A percentile compares a stretch with the other conserved stretches of the same genome.
These are phyloP conservation scores for Chrysoporthe puriensis DNA, from an alignment of 2,329 filamentous ascomycete species.

Conservation along the genomic window DNA sequence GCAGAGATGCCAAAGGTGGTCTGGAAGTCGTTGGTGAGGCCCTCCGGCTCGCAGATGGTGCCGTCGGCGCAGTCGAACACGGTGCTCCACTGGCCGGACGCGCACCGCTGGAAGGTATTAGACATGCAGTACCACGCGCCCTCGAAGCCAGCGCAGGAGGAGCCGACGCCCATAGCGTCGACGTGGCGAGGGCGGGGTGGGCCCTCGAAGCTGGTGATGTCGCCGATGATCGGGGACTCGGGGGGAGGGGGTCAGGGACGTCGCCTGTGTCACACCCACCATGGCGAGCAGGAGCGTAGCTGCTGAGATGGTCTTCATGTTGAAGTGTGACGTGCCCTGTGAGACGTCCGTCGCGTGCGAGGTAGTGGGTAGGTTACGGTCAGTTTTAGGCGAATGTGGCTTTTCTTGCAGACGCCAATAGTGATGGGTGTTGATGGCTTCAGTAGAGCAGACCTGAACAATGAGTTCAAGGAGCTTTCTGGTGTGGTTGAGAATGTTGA, in stretches of 20 bases:
- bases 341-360: not conserved
- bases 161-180: constrained; percentile 40
- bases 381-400: too few species aligned
- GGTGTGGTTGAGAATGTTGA: not conserved
- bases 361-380: not conserved
- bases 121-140: constrained; percentile 61
- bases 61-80: constrained; percentile 49
- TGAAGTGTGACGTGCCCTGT: not conserved
- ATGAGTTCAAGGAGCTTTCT: not conserved
- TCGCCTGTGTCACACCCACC: not conserved
- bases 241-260: not conserved
- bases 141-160: constrained; percentile 47
- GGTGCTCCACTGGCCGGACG: constrained; percentile 49
- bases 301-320: constrained; percentile 6
- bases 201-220: not conserved
- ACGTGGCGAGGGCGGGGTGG: not conserved
- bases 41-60: constrained; percentile 49
- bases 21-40: constrained; percentile 46
- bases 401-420: not conserved
- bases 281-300: not conserved
- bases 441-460: not conserved
- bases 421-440: not conserved
- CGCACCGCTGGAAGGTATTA: constrained; percentile 54
- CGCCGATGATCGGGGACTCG: not conserved
- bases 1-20: constrained; percentile 6